Percentiles rank a stretch among this genome's conserved stretches.
These are phyloP conservation scores for Gossypium trilobum DNA, from an alignment of 441 rosid genomes.

Conservation along the genomic window DNA sequence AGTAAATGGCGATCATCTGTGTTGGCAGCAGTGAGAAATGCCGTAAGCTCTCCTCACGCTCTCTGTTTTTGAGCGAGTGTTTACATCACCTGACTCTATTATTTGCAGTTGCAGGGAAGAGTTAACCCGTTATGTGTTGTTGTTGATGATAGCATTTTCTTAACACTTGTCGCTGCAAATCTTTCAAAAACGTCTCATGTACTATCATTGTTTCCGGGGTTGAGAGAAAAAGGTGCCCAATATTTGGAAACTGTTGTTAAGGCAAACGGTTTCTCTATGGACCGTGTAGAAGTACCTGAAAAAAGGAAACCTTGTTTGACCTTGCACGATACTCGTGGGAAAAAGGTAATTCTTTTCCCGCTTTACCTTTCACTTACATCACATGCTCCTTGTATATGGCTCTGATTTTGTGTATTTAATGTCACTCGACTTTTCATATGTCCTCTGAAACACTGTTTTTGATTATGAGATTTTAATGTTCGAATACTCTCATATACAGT, in stretches of 20 bases:
- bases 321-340: conserved; percentile 38
- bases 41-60: conserved; percentile 39
- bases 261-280: conserved; percentile 52
- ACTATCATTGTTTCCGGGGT: conserved; percentile 63
- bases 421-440: not conserved
- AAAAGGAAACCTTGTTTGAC: conserved; percentile 40
- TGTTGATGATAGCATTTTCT: conserved; percentile 75
- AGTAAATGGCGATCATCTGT: conserved; percentile 53
- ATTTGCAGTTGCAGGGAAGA: conserved; percentile 62
- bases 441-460: not conserved
- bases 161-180: conserved; percentile 48
- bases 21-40: conserved; percentile 45
- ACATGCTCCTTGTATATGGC: not conserved
- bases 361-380: not conserved
- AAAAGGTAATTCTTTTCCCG: conserved; percentile 30
- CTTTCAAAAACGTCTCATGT: conserved; percentile 43
- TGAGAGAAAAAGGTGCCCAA: conserved; percentile 49
- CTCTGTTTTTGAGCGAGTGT: conserved; percentile 10
- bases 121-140: conserved; percentile 49
- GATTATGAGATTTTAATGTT: conserved; percentile 1
- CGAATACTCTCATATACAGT: not conserved
- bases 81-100: not conserved
- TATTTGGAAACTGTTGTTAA: conserved; percentile 58
- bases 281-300: conserved; percentile 41
- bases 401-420: not conserved